Base-by-base conservation (phyloP, 2,329 filamentous ascomycete species). In the Plenodomus tracheiphilus region DNA sequence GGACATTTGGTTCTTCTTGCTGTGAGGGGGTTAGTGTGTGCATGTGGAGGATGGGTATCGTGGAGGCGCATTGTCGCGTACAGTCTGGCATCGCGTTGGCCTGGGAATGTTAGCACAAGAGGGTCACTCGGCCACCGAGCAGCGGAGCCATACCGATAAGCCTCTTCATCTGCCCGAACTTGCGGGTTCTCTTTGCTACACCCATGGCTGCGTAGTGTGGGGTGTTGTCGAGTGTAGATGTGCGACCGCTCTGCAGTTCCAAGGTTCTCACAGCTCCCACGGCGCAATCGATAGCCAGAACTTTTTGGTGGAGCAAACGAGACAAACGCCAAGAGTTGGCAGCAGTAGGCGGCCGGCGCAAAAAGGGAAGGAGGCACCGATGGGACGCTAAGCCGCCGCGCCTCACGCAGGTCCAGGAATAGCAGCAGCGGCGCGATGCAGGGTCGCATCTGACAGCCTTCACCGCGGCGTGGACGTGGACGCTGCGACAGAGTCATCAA, bases 171-270 rank as follows among this genome's bases (percentile, higher is more conserved):
- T 65, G 59, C 50, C 85, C 93, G 73, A 96, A 97, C 78, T 97
- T 97, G 78, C 92, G 86, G 44, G 90, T 96, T 73, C 86, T 90
- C 79, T 96, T 96, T 56, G 86, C 84, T 61, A 91, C 84, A 75
- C 91, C 92, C 93, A 97, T 97, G 30, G 53, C 72, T 61, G 59
- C 47, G 51, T n/a, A n/a, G n/a, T n/a, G n/a, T n/a, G 52, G 43
- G 11, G 18, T 17, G 49, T 22, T 21, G 49, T 51, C 30, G 43
- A 55, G 47, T 44, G n/a, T 21, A n/a, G 28, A 32, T 7, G 28
- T 32, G 28, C 4, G 11, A 4, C 11, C 4, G 28, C 9, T 25
- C 10, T n/a, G n/a, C n/a, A n/a, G n/a, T n/a, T n/a, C n/a, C n/a
- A n/a, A n/a, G n/a, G n/a, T 10, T 25, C 22, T 25, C 28, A 32